Percentiles rank a stretch among this genome's conserved stretches.
Evolutionary conservation across 2,329 filamentous ascomycete genomes (phyloP).

Genomic region (Verticillium tricorpus): DNA sequence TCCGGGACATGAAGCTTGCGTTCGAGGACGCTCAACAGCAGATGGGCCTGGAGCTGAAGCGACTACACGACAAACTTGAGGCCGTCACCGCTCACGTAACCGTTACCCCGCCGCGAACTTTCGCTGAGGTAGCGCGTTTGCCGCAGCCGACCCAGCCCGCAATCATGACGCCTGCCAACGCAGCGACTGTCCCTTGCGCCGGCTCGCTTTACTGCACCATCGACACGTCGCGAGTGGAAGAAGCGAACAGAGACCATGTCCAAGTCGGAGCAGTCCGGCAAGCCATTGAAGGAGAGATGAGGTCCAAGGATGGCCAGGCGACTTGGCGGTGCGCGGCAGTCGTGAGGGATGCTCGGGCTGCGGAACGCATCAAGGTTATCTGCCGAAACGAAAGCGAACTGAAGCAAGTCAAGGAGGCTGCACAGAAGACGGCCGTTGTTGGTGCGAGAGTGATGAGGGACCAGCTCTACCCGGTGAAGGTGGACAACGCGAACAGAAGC

Average conservation of each 20-base stretch:
- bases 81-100: too few species aligned
- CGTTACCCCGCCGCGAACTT: neutral
- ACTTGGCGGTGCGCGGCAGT: neutral
- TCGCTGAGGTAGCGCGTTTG: neutral
- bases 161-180: neutral
- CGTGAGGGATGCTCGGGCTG: neutral
- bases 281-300: constrained; percentile 1
- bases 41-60: too few species aligned
- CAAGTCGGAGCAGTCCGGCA: neutral
- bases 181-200: neutral
- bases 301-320: neutral
- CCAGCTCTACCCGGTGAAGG: constrained; percentile 18
- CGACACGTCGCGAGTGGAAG: neutral
- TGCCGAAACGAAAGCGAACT: constrained; percentile 5
- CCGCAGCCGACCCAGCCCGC: neutral
- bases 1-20: too few species aligned
- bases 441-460: constrained; percentile 15
- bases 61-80: too few species aligned
- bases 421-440: constrained; percentile 1
- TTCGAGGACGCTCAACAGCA: too few species aligned
- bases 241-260: neutral
- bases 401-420: constrained; percentile 13
- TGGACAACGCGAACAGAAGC: constrained; percentile 17
- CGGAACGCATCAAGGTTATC: neutral
- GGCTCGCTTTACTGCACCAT: constrained; percentile 1